phyloP scores from a whole-genome alignment of 768 basidiomycete genomes.

The Inosperma sp. region DNA sequence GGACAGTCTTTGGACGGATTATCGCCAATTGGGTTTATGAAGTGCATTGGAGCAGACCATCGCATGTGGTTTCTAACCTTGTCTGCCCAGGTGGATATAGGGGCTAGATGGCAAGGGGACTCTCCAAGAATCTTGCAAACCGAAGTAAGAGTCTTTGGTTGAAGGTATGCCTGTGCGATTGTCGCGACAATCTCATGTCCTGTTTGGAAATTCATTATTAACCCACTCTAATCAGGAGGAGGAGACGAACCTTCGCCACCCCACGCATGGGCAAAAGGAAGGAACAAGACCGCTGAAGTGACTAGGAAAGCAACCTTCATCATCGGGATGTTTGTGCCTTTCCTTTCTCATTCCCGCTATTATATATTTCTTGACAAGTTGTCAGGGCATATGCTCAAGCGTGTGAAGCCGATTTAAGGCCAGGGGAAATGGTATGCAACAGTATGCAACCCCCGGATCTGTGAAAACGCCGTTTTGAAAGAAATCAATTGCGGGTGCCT shows the following conservation, averaged over 20 bases:
- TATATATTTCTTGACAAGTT: too few relatives aligned
- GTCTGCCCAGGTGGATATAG: conserved; percentile 89
- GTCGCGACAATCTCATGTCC: conserved; percentile 94
- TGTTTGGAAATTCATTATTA: conserved; percentile 18
- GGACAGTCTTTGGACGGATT: conserved; percentile 69
- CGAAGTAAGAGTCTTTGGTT: conserved; percentile 59
- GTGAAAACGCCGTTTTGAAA: too few relatives aligned
- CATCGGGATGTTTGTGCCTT: too few relatives aligned
- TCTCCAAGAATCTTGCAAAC: conserved; percentile 67
- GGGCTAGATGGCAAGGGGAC: conserved; percentile 65
- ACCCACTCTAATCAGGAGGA: not conserved
- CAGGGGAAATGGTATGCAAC: too few relatives aligned
- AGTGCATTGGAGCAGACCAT: conserved; percentile 75
- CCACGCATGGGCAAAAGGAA: conserved; percentile 29
- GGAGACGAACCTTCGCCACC: conserved; percentile 35
- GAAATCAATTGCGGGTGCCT: too few relatives aligned
- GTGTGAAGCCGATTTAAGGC: too few relatives aligned
- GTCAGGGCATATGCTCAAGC: too few relatives aligned
- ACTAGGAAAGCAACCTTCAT: not conserved
- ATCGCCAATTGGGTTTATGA: conserved; percentile 69
- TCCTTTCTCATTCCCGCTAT: too few relatives aligned
- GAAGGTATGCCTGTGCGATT: conserved; percentile 87
- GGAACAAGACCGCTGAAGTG: not conserved
- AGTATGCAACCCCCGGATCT: too few relatives aligned
- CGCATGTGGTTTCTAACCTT: conserved; percentile 53